phyloP scores from a whole-genome alignment of 1,139 yeast genomes.

The Geotrichum fermentans region DNA sequence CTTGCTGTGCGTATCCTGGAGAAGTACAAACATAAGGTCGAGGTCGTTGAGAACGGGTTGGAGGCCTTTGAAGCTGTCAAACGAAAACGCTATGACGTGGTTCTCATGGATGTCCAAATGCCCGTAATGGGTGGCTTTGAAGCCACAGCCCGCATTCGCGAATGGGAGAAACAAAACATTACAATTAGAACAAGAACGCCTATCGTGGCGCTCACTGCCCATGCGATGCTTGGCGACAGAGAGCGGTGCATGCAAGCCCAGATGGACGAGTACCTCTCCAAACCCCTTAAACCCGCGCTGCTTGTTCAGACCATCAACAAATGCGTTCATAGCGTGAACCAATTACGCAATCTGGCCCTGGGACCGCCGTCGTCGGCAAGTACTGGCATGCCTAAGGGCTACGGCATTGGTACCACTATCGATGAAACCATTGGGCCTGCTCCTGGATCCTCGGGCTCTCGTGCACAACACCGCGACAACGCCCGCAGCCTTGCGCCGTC shows the following conservation, averaged over 20 bases:
- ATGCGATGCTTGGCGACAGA: slow-evolving; percentile 87
- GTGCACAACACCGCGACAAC: not conserved
- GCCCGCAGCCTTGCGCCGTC: no score
- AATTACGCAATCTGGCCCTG: slow-evolving; percentile 38
- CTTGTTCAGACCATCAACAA: slow-evolving; percentile 79
- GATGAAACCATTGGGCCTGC: slow-evolving; percentile 21
- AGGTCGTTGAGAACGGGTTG: slow-evolving; percentile 67
- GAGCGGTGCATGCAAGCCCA: slow-evolving; percentile 82
- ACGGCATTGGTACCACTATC: slow-evolving; percentile 20
- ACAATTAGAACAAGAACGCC: slow-evolving; percentile 78
- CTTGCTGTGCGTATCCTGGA: slow-evolving; percentile 52
- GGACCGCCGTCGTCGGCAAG: slow-evolving; percentile 33
- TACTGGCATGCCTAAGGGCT: slow-evolving; percentile 21
- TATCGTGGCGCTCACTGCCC: slow-evolving; percentile 84
- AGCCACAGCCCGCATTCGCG: slow-evolving; percentile 78
- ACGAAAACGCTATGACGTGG: slow-evolving; percentile 65
- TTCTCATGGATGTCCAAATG: slow-evolving; percentile 92
- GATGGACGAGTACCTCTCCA: slow-evolving; percentile 85
- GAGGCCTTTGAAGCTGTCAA: slow-evolving; percentile 77
- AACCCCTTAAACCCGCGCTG: slow-evolving; percentile 78
- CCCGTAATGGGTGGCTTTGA: slow-evolving; percentile 94
- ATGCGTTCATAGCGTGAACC: slow-evolving; percentile 56
- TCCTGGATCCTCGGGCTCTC: slow-evolving; percentile 44
- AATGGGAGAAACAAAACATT: slow-evolving; percentile 77
- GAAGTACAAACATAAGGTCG: slow-evolving; percentile 21